These are phyloP conservation scores for Starmerella sp. DNA, from an alignment of 805 yeast genomes.

Conservation along the genomic window DNA sequence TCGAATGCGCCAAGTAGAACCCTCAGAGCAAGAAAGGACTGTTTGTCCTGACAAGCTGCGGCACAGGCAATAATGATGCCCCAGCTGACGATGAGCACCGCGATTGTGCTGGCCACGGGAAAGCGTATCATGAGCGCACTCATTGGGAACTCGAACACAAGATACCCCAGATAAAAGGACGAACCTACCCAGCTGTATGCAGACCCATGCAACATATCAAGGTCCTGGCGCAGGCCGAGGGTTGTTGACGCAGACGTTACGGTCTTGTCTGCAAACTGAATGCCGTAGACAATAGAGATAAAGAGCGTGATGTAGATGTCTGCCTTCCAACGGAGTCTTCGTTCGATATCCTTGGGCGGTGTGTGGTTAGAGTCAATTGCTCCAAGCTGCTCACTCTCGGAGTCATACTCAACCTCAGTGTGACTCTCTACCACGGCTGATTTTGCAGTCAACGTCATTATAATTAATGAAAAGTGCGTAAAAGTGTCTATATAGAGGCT, in stretches of 20 bases:
- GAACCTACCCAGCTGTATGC: constrained; percentile 39
- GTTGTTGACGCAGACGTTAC: constrained; percentile 5
- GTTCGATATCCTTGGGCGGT: not conserved
- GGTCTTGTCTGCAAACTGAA: constrained; percentile 10
- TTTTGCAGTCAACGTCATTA: too few relatives aligned
- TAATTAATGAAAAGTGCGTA: too few relatives aligned
- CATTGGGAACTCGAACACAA: constrained; percentile 45
- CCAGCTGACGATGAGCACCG: constrained; percentile 44
- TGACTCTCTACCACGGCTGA: too few relatives aligned
- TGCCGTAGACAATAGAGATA: constrained; percentile 4
- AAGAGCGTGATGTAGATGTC: constrained; percentile 4
- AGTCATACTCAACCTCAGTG: too few relatives aligned
- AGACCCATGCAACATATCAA: constrained; percentile 1
- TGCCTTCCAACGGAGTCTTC: constrained; percentile 3
- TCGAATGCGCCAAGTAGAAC: constrained; percentile 43
- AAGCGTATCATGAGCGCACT: constrained; percentile 39
- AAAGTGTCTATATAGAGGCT: too few relatives aligned
- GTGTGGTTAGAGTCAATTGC: too few relatives aligned
- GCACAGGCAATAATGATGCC: constrained; percentile 43
- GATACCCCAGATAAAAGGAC: constrained; percentile 50
- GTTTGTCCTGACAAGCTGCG: constrained; percentile 35
- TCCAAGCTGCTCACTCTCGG: too few relatives aligned
- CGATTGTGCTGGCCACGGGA: constrained; percentile 42
- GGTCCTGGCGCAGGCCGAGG: not conserved
- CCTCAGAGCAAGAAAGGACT: constrained; percentile 37